Conservation (phyloP, 169 alveolate species). For the Eimeria necatrix region DNA sequence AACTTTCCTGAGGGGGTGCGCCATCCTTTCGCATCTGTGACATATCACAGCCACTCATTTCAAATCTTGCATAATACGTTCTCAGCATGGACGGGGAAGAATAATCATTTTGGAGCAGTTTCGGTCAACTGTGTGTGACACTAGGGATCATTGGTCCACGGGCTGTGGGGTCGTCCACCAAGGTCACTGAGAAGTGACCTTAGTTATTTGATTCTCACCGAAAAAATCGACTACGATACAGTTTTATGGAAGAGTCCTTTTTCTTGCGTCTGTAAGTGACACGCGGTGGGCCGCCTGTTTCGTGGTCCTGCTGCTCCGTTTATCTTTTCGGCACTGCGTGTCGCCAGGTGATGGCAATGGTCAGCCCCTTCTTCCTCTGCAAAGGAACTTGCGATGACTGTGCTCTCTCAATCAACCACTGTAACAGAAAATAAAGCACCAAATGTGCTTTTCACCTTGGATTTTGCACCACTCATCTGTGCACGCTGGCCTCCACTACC, state of each 20-base stretch:
- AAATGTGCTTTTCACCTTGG: slow-evolving; percentile 22
- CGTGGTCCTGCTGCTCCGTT: neutral
- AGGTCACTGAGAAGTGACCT: slow-evolving; percentile 49
- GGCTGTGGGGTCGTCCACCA: slow-evolving; percentile 12
- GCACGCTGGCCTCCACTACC: slow-evolving; percentile 32
- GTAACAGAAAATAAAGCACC: slow-evolving; percentile 24
- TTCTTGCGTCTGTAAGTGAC: neutral
- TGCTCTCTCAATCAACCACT: no score
- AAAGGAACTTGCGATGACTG: neutral
- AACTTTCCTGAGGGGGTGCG: neutral
- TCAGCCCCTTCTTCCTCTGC: slow-evolving; percentile 16
- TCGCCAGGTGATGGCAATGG: slow-evolving; percentile 4
- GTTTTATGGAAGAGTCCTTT: neutral
- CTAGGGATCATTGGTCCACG: neutral
- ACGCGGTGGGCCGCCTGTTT: neutral
- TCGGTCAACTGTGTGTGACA: neutral
- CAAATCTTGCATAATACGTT: no score
- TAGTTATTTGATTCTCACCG: neutral
- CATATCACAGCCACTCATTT: neutral
- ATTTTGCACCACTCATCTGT: slow-evolving; percentile 44
- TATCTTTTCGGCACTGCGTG: neutral
- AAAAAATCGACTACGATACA: neutral
- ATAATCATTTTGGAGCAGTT: no score
- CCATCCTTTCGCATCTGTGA: neutral
- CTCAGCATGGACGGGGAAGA: no score